Evolutionary conservation across 805 yeast species (phyloP).

Genomic region (Spathaspora hagerdaliae): DNA sequence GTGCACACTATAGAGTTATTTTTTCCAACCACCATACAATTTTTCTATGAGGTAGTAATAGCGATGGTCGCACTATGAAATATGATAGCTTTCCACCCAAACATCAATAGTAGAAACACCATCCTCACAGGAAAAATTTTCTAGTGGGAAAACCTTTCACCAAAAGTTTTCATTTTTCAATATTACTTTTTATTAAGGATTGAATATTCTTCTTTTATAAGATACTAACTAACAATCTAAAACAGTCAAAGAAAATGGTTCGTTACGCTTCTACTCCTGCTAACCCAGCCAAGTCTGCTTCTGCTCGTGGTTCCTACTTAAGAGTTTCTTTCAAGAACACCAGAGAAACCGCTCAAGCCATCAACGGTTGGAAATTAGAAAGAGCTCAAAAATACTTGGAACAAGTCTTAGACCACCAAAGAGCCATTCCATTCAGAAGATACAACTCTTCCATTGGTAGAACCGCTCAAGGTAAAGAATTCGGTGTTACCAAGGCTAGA

Average conservation of each 20-base stretch:
- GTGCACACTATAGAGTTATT: background rate
- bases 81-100: background rate
- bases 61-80: background rate
- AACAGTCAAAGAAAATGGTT: constrained; percentile 60
- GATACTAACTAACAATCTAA: background rate
- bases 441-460: constrained; percentile 95
- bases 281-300: constrained; percentile 98
- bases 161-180: constrained; percentile 1
- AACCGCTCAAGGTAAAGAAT: constrained; percentile 99
- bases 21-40: background rate
- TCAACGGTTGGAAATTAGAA: constrained; percentile 96
- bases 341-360: constrained; percentile 98
- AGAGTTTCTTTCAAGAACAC: constrained; percentile 99
- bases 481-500: constrained; percentile 99
- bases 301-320: constrained; percentile 99
- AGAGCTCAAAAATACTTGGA: constrained; percentile 94
- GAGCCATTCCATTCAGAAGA: constrained; percentile 99
- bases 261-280: constrained; percentile 99
- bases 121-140: background rate
- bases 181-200: constrained; percentile 2
- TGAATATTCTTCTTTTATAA: background rate
- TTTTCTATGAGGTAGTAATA: background rate
- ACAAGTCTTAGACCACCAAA: constrained; percentile 95
- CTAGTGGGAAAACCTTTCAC: background rate
- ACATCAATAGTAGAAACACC: background rate